These are phyloP conservation scores for Hsuehochloa calcarea DNA, from an alignment of 176 grass and related monocot species.

Conservation along the genomic window DNA sequence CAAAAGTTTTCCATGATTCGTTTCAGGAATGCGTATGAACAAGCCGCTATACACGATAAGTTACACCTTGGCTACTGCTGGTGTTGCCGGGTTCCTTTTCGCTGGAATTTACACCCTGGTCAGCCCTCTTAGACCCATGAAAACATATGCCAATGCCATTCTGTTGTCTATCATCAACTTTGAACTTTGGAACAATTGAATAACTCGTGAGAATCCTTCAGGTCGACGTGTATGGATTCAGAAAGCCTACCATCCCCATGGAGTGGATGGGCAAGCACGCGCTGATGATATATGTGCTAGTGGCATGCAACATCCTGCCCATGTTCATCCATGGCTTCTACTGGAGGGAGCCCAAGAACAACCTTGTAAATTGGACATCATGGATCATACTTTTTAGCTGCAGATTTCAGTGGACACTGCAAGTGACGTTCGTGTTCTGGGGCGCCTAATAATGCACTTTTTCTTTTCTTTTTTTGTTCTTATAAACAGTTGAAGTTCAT, in stretches of 20 bases:
- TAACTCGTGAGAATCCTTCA: conserved; percentile 21
- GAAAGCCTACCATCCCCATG: conserved; percentile 43
- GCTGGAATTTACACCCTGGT: conserved; percentile 68
- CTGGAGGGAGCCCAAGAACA: conserved; percentile 74
- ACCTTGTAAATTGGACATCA: conserved; percentile 56
- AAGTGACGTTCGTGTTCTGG: not conserved
- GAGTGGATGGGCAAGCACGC: conserved; percentile 79
- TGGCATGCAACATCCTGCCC: conserved; percentile 79
- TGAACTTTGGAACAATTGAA: not conserved
- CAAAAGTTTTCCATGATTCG: not conserved
- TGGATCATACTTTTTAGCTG: not conserved
- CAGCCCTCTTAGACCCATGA: conserved; percentile 10
- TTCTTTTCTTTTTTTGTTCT: not conserved
- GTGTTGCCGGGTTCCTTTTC: conserved; percentile 61
- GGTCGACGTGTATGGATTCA: conserved; percentile 72
- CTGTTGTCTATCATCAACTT: not conserved
- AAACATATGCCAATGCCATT: not conserved
- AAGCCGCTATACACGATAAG: conserved; percentile 64
- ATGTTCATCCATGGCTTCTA: conserved; percentile 87
- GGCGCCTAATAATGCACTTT: not conserved
- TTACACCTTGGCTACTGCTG: conserved; percentile 64
- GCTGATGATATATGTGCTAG: conserved; percentile 67
- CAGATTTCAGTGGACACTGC: not conserved
- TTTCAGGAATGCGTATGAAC: conserved; percentile 64
- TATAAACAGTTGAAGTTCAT: conserved; percentile 41